A percentile compares a stretch with the other conserved stretches of the same genome.
These are phyloP conservation scores for Piromyces finnis DNA, from an alignment of 192 early-diverging fungal species.

Conservation along the genomic window DNA sequence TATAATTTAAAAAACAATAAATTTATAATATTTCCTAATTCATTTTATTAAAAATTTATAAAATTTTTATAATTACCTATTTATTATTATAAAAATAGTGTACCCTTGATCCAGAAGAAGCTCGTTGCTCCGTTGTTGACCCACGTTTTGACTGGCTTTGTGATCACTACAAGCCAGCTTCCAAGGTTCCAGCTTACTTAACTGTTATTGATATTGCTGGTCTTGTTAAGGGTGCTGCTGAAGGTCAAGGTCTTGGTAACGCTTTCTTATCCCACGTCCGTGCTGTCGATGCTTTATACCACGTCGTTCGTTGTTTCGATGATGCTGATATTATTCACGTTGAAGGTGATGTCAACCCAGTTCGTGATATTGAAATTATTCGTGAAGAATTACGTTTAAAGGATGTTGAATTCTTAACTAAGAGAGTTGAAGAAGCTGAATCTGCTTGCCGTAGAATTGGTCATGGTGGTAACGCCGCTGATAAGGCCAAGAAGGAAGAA, in stretches of 20 bases:
- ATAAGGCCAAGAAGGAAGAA: slow-evolving; percentile 86
- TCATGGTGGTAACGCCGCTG: slow-evolving; percentile 55
- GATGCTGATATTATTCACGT: slow-evolving; percentile 88
- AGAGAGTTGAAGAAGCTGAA: slow-evolving; percentile 11
- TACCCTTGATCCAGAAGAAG: slow-evolving; percentile 67
- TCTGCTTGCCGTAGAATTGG: slow-evolving; percentile 34
- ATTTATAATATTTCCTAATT: too few species aligned
- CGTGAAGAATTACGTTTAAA: slow-evolving; percentile 87
- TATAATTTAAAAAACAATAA: too few species aligned
- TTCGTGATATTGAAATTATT: slow-evolving; percentile 86
- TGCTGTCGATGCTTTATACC: slow-evolving; percentile 70
- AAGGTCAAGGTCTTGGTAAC: slow-evolving; percentile 71
- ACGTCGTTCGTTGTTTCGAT: slow-evolving; percentile 74
- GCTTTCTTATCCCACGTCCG: slow-evolving; percentile 86
- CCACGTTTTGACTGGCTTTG: slow-evolving; percentile 67
- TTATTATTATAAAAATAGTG: background rate
- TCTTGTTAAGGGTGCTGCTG: slow-evolving; percentile 76
- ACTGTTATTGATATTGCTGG: slow-evolving; percentile 96
- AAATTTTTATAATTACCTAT: too few species aligned
- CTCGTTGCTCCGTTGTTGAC: slow-evolving; percentile 83
- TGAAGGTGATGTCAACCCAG: slow-evolving; percentile 73
- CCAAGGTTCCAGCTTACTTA: slow-evolving; percentile 57
- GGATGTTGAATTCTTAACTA: slow-evolving; percentile 67
- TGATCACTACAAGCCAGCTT: slow-evolving; percentile 43
- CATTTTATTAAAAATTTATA: too few species aligned